phyloP scores from a whole-genome alignment of 2,329 filamentous ascomycete genomes.

The Talaromyces sp. region DNA sequence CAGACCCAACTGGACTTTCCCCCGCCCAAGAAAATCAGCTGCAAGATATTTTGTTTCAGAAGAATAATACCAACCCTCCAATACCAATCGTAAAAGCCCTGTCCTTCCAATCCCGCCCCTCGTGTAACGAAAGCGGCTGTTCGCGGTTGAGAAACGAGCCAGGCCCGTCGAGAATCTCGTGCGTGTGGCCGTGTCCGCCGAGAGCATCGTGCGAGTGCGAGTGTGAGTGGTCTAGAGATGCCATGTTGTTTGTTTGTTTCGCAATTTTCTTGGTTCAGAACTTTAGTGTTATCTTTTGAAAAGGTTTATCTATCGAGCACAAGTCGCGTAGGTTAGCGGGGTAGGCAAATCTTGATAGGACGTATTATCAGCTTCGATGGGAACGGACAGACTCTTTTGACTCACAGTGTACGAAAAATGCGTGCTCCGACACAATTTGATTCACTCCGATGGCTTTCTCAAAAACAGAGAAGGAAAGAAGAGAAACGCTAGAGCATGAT shows the following conservation, averaged over 20 bases:
- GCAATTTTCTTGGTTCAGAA: background rate
- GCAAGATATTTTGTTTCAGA: background rate
- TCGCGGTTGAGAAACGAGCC: slow-evolving; percentile 85
- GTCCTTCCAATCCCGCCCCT: slow-evolving; percentile 75
- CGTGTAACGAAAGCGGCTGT: slow-evolving; percentile 75
- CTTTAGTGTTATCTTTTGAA: background rate
- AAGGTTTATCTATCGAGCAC: background rate
- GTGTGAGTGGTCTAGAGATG: slow-evolving; percentile 29
- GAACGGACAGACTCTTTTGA: background rate
- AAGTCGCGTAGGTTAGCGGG: background rate
- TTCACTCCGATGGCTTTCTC: background rate
- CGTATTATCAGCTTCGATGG: background rate
- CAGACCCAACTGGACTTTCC: slow-evolving; percentile 87
- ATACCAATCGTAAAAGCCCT: slow-evolving; percentile 96
- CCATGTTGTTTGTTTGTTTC: slow-evolving; percentile 4
- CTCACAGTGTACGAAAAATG: background rate
- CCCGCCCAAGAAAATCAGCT: background rate
- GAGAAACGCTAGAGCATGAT: background rate
- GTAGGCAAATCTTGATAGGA: background rate
- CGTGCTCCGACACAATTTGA: background rate
- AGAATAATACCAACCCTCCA: slow-evolving; percentile 63
- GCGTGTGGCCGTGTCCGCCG: slow-evolving; percentile 77
- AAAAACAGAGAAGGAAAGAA: background rate
- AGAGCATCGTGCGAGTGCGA: slow-evolving; percentile 38
- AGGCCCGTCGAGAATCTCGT: slow-evolving; percentile 91